Base-by-base conservation (phyloP, 768 basidiomycete genomes). In the Suillus weaverae region DNA sequence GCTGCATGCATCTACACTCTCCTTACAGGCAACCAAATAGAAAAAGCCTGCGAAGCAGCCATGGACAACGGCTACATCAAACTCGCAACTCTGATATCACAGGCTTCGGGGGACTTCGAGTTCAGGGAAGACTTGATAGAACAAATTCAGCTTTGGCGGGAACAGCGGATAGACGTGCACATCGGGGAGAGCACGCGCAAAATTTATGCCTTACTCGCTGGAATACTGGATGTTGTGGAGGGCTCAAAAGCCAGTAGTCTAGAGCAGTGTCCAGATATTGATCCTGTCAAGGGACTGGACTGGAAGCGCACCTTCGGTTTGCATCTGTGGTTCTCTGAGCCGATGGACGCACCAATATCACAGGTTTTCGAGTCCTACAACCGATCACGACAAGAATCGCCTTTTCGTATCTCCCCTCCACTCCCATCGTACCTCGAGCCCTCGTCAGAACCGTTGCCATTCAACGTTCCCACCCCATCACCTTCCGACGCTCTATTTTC, bases 281-380 rank as follows among this genome's bases (percentile, higher is more conserved):
- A 86, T 62, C 80, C 97, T 5, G 81, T 87, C 20, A 80, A 88
- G 61, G 91, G 86, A 0, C 76, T 98, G 61, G 96, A 97, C 73
- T 99, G 97, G 97, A 96, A 95, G 74, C 87, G 95, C 22, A 89
- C 89, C 1, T 92, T 99, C 72, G 97, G 94, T 3, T 78, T 98
- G 51, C 89, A 89, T 66, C 78, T 99, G 38, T 99, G 97, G 97
- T 98, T 89, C 74, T 88, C 87, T 1, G 83, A 89, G 50, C 83
- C 86, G 3, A 81, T 94, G 68, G 85, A 91, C 65, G 83, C 89
- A 3, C 80, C 92, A 5, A 85, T 95, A 64, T 80, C 86, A 2
- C 85, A 90, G 50, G 89, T 89, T 1, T 88, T 93, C 69, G 75
- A 81, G 13, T 77, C 84, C 1, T 97, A 91, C 73, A 82, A 85